Evolutionary conservation across 1,139 yeast genomes (phyloP).

Genomic region (Yamadazyma atlantica): DNA sequence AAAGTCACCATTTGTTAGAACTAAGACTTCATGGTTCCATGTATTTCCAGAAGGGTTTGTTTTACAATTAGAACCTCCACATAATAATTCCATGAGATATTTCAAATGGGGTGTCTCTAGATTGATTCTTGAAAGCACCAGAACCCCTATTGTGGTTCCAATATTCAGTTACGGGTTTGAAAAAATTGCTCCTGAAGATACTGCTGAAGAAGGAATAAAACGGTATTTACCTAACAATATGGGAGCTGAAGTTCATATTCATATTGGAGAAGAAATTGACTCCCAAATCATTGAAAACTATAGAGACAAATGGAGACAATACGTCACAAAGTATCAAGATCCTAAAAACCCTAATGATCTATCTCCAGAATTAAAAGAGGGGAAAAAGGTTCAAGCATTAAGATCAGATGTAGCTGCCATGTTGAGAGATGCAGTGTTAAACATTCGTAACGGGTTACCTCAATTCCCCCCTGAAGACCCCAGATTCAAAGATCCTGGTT

Average conservation of each 20-base stretch:
- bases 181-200: slow-evolving; percentile 78
- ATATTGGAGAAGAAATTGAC: slow-evolving; percentile 70
- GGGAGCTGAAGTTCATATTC: slow-evolving; percentile 67
- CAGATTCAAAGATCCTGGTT: slow-evolving; percentile 62
- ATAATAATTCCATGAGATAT: slow-evolving; percentile 81
- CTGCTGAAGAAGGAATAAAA: slow-evolving; percentile 51
- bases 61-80: slow-evolving; percentile 78
- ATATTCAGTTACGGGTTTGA: slow-evolving; percentile 87
- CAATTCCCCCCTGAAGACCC: slow-evolving; percentile 56
- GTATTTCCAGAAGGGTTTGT: slow-evolving; percentile 96
- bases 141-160: slow-evolving; percentile 88
- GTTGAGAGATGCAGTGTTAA: slow-evolving; percentile 62
- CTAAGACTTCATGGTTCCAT: slow-evolving; percentile 85
- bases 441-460: slow-evolving; percentile 52
- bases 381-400: slow-evolving; percentile 59
- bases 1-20: slow-evolving; percentile 50
- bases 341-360: slow-evolving; percentile 56
- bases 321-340: slow-evolving; percentile 56
- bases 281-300: slow-evolving; percentile 59
- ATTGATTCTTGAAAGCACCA: slow-evolving; percentile 74
- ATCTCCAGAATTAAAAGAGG: slow-evolving; percentile 59
- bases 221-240: slow-evolving; percentile 64
- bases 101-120: slow-evolving; percentile 96
- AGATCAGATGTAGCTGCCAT: slow-evolving; percentile 72
- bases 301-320: slow-evolving; percentile 65